Base-by-base conservation (phyloP, 306 rosid species). In the Datisca glomerata region DNA sequence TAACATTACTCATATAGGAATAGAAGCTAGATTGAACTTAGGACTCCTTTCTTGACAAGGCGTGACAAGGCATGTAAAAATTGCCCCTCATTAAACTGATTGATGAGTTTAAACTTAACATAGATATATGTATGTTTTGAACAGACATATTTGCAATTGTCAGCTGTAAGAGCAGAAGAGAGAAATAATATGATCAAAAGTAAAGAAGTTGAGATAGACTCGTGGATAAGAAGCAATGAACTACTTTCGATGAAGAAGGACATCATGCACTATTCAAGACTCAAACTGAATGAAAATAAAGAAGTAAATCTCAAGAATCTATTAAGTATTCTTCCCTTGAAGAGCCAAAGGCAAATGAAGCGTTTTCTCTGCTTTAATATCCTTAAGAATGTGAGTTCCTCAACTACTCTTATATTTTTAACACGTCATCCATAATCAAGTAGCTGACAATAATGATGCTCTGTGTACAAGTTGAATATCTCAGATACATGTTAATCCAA, bases 331-430 rank as follows among this genome's bases (percentile, higher is more conserved):
- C 49, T 43, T 9, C 41, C 4, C 0, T 0, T 35, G 7, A 0
- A 16, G 12, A 18, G 5, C 11, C 8, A 1, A 12, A 9, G 13
- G 12, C 2, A 13, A 12, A 18, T 31, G 32, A 84, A 79, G 66
- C 65, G 65, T 19, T 60, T 62, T 55, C 92, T 84, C 29, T 76
- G 80, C 57, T 27, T 70, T 61, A 55, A 13, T 1, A 0, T 13
- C 12, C 43, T 4, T 2, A 12, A 2, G 8, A 17, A 12, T 14
- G 27, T 45, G 46, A 41, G 46, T 41, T 41, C n/a, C n/a, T n/a
- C n/a, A n/a, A n/a, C n/a, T n/a, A n/a, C n/a, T n/a, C n/a, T n/a
- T n/a, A n/a, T n/a, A n/a, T n/a, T n/a, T n/a, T n/a, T n/a, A n/a
- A n/a, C n/a, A n/a, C n/a, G n/a, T n/a, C n/a, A n/a, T n/a, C n/a